Evolutionary conservation across 2,329 filamentous ascomycete species (phyloP), one percentile per base, ranked within the genome.

Genomic region (Aaosphaeria arxii): DNA sequence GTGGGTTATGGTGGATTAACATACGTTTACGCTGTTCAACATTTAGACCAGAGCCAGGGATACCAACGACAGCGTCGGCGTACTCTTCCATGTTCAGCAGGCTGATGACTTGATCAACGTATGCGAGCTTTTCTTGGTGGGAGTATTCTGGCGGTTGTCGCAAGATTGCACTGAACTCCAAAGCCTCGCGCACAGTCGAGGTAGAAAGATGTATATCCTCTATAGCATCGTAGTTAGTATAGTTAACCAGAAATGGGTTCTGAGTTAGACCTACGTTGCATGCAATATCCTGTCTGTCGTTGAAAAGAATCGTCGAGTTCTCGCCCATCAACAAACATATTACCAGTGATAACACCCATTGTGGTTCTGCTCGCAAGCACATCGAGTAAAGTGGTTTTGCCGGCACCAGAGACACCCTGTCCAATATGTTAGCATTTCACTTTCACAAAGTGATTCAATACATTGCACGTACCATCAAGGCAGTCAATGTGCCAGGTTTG

Each of bases 131-230:
- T 57, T 84, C 79, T n/a, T 72, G 66, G 43, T 70, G 70, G 0
- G 79, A 72, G 1, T 75, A 74, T 7, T 80, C 70, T 38, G 74
- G 76, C 0, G 80, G 76, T 56, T 84, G 81, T 33, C 82, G 75
- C 3, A 84, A 73, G 46, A 79, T 71, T 0, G 82, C 82, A 11
- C 78, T 82, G 63, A 85, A 84, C 9, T 77, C 72, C 6, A 84
- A 67, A 2, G 82, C 88, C 71, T 95, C 49, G 13, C 90, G 84
- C 30, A 95, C 89, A 1, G 90, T 95, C 0, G 84, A 82, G 0
- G 89, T 92, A 44, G 84, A 77, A 30, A 92, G 76, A 65, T 95
- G 90, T 11, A 95, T 77, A 78, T 95, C 90, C 65, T 94, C 88
- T 65, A 24, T 24, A 24, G 2, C 17, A 24, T 24, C 17, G 3